phyloP scores from a whole-genome alignment of 306 rosid species.

The Boehmeria nivea region DNA sequence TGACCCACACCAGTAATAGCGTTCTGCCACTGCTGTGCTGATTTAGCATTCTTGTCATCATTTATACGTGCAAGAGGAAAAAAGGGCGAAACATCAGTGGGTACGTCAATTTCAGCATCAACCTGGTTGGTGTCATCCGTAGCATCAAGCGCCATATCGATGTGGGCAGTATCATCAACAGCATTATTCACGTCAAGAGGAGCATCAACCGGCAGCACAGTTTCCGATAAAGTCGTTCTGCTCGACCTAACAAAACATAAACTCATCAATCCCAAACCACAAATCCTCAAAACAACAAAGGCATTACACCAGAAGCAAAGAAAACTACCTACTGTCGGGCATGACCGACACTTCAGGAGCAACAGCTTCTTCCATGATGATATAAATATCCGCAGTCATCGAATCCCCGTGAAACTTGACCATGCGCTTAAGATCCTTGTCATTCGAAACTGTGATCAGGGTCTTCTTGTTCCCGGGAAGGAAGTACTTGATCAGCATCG shows the following conservation, averaged over 20 bases:
- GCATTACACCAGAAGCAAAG: constrained; percentile 19
- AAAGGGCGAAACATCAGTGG: constrained; percentile 40
- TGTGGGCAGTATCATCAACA: constrained; percentile 38
- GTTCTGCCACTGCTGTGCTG: constrained; percentile 92
- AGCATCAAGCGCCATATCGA: constrained; percentile 32
- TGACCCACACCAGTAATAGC: constrained; percentile 93
- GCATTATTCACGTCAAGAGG: constrained; percentile 32
- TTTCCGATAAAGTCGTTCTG: constrained; percentile 93
- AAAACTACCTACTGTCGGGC: constrained; percentile 76
- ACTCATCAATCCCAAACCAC: constrained; percentile 1
- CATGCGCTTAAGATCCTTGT: constrained; percentile 91
- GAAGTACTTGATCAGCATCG: constrained; percentile 69
- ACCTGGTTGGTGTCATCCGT: constrained; percentile 47
- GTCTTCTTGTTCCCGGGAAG: constrained; percentile 90
- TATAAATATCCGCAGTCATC: constrained; percentile 53
- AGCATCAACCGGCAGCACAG: constrained; percentile 51
- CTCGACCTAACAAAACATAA: constrained; percentile 67
- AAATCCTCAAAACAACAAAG: not conserved
- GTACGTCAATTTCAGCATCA: constrained; percentile 38
- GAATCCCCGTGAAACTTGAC: constrained; percentile 68
- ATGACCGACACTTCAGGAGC: constrained; percentile 62
- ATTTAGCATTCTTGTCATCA: constrained; percentile 65
- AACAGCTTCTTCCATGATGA: constrained; percentile 52
- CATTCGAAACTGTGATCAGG: constrained; percentile 86
- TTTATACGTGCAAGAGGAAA: constrained; percentile 33